Percentiles rank a stretch among this genome's conserved stretches.
Evolutionary conservation across 2,329 filamentous ascomycete species (phyloP).

Genomic region (Pseudogymnoascus sp.): DNA sequence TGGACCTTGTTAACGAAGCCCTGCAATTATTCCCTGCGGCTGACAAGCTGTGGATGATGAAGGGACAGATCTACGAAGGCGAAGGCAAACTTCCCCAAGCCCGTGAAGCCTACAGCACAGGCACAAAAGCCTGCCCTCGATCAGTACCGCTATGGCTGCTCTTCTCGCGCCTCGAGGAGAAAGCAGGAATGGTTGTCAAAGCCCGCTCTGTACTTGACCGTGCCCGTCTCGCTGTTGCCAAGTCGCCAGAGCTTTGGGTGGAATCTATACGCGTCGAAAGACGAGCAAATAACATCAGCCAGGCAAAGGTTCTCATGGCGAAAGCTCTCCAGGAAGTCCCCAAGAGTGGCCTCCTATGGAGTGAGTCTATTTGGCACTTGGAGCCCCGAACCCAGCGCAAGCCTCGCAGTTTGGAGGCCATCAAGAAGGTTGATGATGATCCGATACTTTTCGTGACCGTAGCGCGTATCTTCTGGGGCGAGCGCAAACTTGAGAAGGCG

Average conservation of each 20-base stretch:
- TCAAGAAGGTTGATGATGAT: conserved; percentile 94
- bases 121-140: conserved; percentile 76
- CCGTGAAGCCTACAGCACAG: conserved; percentile 79
- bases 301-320: conserved; percentile 90
- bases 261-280: conserved; percentile 92
- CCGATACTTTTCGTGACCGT: conserved; percentile 82
- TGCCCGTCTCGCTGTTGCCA: conserved; percentile 78
- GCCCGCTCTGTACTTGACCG: conserved; percentile 90
- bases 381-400: conserved; percentile 89
- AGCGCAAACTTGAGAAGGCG: conserved; percentile 86
- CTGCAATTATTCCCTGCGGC: conserved; percentile 77
- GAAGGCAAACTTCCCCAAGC: conserved; percentile 73
- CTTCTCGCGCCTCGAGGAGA: conserved; percentile 80
- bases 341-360: conserved; percentile 79
- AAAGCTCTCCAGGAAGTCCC: conserved; percentile 87
- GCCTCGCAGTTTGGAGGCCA: conserved; percentile 81
- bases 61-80: conserved; percentile 92
- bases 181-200: conserved; percentile 74
- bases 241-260: conserved; percentile 76
- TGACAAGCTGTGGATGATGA: conserved; percentile 95
- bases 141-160: conserved; percentile 87
- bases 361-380: conserved; percentile 90
- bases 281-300: conserved; percentile 70
- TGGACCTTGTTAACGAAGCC: conserved; percentile 81
- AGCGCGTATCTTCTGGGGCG: conserved; percentile 91